phyloP scores from a whole-genome alignment of 2,329 filamentous ascomycete species.

The Huntiella bhutanensis region DNA sequence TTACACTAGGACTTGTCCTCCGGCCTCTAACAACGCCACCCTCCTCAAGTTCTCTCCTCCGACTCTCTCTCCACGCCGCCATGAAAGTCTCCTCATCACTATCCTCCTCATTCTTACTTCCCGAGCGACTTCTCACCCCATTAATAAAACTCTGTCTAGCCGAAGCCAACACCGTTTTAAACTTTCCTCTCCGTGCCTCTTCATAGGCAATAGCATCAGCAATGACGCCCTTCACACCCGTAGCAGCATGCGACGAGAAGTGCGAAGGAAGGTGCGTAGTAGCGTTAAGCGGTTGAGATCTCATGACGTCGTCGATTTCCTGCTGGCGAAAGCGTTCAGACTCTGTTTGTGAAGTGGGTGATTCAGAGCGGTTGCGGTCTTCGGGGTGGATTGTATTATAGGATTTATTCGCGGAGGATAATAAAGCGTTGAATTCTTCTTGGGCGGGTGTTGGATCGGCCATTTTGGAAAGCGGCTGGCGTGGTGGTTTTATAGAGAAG shows the following conservation, averaged over 20 bases:
- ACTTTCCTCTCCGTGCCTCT: constrained; percentile 39
- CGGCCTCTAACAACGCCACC: constrained; percentile 37
- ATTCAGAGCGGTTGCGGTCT: constrained; percentile 29
- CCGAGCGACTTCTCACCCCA: constrained; percentile 16
- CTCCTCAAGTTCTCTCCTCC: constrained; percentile 60
- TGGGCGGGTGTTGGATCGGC: constrained; percentile 38
- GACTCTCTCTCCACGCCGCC: constrained; percentile 63
- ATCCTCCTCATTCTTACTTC: constrained; percentile 28
- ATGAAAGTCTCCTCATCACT: constrained; percentile 60
- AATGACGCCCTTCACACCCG: constrained; percentile 74
- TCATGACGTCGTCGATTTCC: constrained; percentile 45
- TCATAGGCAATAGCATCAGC: constrained; percentile 65
- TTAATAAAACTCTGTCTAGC: constrained; percentile 38
- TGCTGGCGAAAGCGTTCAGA: constrained; percentile 33
- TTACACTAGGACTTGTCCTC: constrained; percentile 56
- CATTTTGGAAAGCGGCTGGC: constrained; percentile 24
- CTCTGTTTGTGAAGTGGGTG: constrained; percentile 33
- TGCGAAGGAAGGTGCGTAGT: constrained; percentile 40
- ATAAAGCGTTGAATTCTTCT: constrained; percentile 46
- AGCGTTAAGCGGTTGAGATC: constrained; percentile 35
- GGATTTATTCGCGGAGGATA: constrained; percentile 32
- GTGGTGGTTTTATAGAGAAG: constrained; percentile 6
- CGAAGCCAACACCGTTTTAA: constrained; percentile 31
- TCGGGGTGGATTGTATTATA: constrained; percentile 32
- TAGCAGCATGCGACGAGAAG: constrained; percentile 51